These are phyloP conservation scores for Ascochyta rabiei DNA, from an alignment of 2,329 filamentous ascomycete species.

Conservation along the genomic window DNA sequence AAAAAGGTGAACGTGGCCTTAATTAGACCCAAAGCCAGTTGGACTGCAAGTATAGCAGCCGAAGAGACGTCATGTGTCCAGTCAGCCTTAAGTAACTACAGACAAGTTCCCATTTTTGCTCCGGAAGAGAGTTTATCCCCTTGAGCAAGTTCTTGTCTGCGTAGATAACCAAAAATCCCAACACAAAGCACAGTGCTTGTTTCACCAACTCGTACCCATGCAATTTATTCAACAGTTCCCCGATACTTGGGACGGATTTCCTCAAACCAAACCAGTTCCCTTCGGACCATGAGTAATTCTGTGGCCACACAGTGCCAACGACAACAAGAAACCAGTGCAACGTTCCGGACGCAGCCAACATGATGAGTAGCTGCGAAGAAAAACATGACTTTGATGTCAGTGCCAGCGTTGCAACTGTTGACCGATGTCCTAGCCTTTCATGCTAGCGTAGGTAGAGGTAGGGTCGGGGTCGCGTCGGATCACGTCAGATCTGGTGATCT, in stretches of 20 bases:
- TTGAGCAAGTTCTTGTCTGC: neutral
- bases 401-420: neutral
- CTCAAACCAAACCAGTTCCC: too few relatives aligned
- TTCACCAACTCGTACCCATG: too few relatives aligned
- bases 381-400: neutral
- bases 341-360: too few relatives aligned
- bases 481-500: too few relatives aligned
- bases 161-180: neutral
- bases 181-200: neutral
- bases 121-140: constrained; percentile 5
- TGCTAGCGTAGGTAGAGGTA: too few relatives aligned
- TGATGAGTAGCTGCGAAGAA: neutral
- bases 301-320: too few relatives aligned
- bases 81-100: neutral
- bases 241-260: too few relatives aligned
- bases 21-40: neutral
- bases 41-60: neutral
- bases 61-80: neutral
- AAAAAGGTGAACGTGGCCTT: neutral
- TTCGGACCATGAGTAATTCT: too few relatives aligned
- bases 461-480: too few relatives aligned
- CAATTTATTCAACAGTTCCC: too few relatives aligned
- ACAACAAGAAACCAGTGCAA: too few relatives aligned
- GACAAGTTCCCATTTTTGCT: neutral
- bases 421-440: neutral